A percentile compares a stretch with the other conserved stretches of the same genome.
Conservation (phyloP, 441 rosid species). For the Theobroma grandiflorum region DNA sequence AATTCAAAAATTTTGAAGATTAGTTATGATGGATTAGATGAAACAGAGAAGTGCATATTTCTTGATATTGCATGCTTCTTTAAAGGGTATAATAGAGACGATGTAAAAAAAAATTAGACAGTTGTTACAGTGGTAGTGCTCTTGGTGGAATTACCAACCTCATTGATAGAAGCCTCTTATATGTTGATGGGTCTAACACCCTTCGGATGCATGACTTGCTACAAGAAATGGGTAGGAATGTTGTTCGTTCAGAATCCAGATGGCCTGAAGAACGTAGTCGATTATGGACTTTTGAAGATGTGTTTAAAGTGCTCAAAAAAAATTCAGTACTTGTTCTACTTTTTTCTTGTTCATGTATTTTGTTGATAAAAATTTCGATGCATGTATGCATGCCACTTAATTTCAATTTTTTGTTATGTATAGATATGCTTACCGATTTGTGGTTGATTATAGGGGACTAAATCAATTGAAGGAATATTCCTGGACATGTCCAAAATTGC, state of each 20-base stretch:
- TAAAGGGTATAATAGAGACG: conserved; percentile 13
- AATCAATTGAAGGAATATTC: conserved; percentile 33
- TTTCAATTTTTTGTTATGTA: neutral
- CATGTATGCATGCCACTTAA: neutral
- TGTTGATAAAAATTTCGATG: too few species aligned
- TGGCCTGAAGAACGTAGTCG: conserved; percentile 25
- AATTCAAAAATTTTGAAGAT: conserved; percentile 47
- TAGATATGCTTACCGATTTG: neutral
- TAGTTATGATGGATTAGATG: conserved; percentile 52
- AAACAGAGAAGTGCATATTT: conserved; percentile 49
- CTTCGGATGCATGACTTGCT: conserved; percentile 52
- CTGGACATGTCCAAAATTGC: neutral
- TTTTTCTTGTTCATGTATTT: too few species aligned
- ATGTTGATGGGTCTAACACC: neutral
- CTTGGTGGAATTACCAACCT: conserved; percentile 38
- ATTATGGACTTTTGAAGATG: conserved; percentile 25
- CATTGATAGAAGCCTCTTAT: conserved; percentile 39
- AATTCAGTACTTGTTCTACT: conserved; percentile 22
- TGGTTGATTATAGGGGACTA: conserved; percentile 32
- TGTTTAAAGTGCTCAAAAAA: conserved; percentile 29
- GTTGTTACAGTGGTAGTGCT: conserved; percentile 29
- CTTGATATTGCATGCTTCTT: conserved; percentile 72
- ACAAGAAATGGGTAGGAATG: conserved; percentile 47
- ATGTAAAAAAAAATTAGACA: conserved; percentile 2
- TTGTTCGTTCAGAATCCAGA: conserved; percentile 39